A percentile compares a stretch with the other conserved stretches of the same genome.
phyloP scores from a whole-genome alignment of 1,284 basidiomycete genomes.

The Cryptococcus sp. region DNA sequence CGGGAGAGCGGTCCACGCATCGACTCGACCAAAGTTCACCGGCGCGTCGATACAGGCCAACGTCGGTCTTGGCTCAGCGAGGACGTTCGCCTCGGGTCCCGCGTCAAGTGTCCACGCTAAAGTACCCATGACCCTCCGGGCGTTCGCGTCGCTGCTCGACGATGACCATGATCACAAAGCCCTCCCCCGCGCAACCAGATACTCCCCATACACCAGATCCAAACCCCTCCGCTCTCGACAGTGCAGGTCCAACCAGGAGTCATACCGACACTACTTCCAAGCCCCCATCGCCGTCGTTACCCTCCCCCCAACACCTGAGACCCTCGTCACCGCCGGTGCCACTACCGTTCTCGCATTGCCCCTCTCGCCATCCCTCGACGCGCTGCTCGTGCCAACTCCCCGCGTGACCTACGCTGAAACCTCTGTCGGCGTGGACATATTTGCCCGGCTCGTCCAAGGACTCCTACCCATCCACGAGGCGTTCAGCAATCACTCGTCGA shows the following conservation, averaged over 20 bases:
- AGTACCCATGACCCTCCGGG: constrained; percentile 40
- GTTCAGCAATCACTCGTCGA: constrained; percentile 30
- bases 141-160: constrained; percentile 36
- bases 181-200: constrained; percentile 34
- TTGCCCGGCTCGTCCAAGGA: constrained; percentile 36
- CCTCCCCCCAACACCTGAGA: constrained; percentile 38
- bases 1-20: constrained; percentile 15
- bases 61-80: constrained; percentile 40
- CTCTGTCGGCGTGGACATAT: constrained; percentile 38
- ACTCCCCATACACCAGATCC: constrained; percentile 30
- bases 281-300: constrained; percentile 2
- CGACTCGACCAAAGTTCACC: constrained; percentile 16
- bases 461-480: constrained; percentile 38
- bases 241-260: constrained; percentile 11
- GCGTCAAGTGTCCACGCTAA: constrained; percentile 26
- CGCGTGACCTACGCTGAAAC: constrained; percentile 35
- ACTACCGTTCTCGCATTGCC: constrained; percentile 40
- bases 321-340: constrained; percentile 36
- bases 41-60: constrained; percentile 30
- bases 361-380: constrained; percentile 36
- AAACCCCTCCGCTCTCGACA: constrained; percentile 6
- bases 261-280: constrained; percentile 33
- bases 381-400: constrained; percentile 34
- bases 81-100: constrained; percentile 36
- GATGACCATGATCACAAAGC: constrained; percentile 22